Evolutionary conservation across 768 basidiomycete genomes (phyloP).

Genomic region (Neoboletus subvelutipes): DNA sequence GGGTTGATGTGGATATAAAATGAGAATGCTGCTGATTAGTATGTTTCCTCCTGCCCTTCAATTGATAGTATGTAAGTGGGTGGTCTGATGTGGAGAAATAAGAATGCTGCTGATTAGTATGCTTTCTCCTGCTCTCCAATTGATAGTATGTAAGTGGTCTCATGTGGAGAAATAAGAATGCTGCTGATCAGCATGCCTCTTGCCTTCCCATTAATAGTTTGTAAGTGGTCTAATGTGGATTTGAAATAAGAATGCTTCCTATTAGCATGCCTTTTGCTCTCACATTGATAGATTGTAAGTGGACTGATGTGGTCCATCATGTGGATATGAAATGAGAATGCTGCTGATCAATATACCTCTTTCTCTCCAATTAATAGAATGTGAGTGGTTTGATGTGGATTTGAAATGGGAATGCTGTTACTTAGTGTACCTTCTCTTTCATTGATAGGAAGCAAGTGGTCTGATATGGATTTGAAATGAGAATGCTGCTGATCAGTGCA

Average conservation of each 20-base stretch:
- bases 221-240: not conserved
- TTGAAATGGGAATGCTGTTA: not conserved
- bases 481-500: not conserved
- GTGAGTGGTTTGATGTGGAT: not conserved
- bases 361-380: rapidly evolving
- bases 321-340: not conserved
- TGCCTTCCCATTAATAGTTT: not conserved
- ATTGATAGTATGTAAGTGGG: not conserved
- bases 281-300: not conserved
- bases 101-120: not conserved
- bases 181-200: too few species aligned
- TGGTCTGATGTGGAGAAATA: not conserved
- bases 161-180: not conserved
- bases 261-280: not conserved
- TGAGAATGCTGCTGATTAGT: not conserved
- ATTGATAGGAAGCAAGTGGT: not conserved
- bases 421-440: not conserved
- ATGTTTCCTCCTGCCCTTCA: not conserved
- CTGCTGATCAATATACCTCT: not conserved
- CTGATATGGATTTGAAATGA: not conserved
- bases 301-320: too few species aligned
- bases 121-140: too few species aligned
- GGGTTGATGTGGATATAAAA: not conserved
- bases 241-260: not conserved
- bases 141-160: not conserved